Conservation (phyloP, 2,329 filamentous ascomycete species). For the Pseudocercospora pini-densiflorae region DNA sequence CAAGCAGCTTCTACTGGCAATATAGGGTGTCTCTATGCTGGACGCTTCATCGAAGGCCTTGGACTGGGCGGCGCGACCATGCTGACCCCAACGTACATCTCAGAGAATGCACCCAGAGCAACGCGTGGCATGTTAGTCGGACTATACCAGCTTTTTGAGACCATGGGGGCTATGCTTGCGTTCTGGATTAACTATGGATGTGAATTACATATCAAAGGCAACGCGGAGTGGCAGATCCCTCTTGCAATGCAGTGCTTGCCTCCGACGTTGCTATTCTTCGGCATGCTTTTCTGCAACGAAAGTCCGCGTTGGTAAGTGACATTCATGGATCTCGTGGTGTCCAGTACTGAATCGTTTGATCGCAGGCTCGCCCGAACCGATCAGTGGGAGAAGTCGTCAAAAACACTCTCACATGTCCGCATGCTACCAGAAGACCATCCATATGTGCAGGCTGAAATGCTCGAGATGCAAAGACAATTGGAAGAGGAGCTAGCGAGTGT, state of each 20-base stretch:
- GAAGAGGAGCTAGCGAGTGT: constrained; percentile 65
- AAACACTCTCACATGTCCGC: constrained; percentile 62
- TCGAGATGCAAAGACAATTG: constrained; percentile 65
- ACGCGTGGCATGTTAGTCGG: constrained; percentile 64
- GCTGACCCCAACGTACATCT: constrained; percentile 64
- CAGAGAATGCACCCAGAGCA: constrained; percentile 55
- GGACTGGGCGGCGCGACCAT: constrained; percentile 53
- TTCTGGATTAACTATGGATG: constrained; percentile 62
- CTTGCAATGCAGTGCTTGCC: constrained; percentile 68
- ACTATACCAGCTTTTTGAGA: constrained; percentile 64
- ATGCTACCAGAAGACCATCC: constrained; percentile 65
- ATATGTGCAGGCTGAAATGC: constrained; percentile 56
- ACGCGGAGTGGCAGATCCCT: constrained; percentile 58
- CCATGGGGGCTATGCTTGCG: constrained; percentile 56
- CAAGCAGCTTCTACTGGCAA: constrained; percentile 66
- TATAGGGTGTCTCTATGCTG: constrained; percentile 66
- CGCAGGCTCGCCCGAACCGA: constrained; percentile 70
- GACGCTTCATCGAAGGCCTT: constrained; percentile 62
- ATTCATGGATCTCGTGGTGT: not conserved
- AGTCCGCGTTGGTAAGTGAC: not conserved
- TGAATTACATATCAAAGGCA: constrained; percentile 50
- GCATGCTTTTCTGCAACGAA: constrained; percentile 62
- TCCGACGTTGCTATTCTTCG: constrained; percentile 62
- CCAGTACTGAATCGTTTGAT: constrained; percentile 43
- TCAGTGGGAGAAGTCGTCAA: constrained; percentile 61